Conservation (phyloP, 176 grass and related monocot genomes). For the Oryza nivara region DNA sequence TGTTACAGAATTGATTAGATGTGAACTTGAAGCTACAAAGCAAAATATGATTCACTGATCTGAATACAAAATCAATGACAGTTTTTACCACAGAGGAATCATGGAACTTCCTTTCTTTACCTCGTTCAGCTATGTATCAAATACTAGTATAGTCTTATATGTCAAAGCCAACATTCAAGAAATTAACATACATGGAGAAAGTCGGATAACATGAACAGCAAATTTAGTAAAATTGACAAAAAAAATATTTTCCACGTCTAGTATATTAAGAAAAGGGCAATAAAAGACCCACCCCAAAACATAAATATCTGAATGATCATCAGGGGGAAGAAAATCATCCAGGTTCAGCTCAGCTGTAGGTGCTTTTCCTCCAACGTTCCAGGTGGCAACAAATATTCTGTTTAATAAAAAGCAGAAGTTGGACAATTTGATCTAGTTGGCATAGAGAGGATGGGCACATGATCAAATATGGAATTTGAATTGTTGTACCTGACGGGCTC, state of each 20-base stretch:
- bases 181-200: conserved; percentile 5
- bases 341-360: conserved; percentile 68
- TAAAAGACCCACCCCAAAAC: conserved; percentile 73
- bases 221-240: neutral
- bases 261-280: neutral
- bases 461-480: neutral
- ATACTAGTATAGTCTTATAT: neutral
- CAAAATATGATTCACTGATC: neutral
- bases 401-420: conserved; percentile 18
- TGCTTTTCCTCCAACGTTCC: conserved; percentile 95
- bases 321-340: conserved; percentile 69
- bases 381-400: conserved; percentile 92
- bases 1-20: conserved; percentile 12
- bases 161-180: conserved; percentile 9
- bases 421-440: neutral
- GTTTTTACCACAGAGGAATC: neutral
- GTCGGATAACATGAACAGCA: neutral
- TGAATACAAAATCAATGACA: neutral
- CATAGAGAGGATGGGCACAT: conserved; percentile 1
- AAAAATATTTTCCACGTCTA: neutral
- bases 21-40: neutral
- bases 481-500: conserved; percentile 64
- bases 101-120: conserved; percentile 7
- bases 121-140: neutral
- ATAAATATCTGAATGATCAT: conserved; percentile 90